These are phyloP conservation scores for Crithidia acanthocephali DNA, from an alignment of 208 protist genomes.

Conservation along the genomic window DNA sequence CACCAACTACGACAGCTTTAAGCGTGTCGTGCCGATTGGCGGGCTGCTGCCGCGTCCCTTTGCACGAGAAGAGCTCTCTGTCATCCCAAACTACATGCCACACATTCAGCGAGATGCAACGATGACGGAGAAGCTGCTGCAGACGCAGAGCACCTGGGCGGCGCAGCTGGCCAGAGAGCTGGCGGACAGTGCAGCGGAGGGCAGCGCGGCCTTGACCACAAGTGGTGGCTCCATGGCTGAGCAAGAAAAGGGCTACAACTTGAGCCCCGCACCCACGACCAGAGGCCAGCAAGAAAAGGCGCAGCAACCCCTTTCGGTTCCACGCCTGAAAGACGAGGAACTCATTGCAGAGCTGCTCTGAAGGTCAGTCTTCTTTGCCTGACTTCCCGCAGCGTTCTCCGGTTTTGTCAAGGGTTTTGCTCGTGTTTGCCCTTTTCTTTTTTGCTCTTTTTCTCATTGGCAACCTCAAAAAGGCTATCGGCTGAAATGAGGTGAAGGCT, in stretches of 20 bases:
- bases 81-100: constrained; percentile 61
- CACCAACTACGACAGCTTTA: constrained; percentile 78
- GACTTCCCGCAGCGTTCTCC: too few relatives aligned
- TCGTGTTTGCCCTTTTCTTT: constrained; percentile 21
- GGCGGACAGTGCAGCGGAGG: neutral
- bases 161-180: constrained; percentile 3
- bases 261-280: neutral
- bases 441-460: neutral
- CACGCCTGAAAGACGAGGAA: constrained; percentile 62
- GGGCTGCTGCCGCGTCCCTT: constrained; percentile 73
- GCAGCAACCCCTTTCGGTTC: constrained; percentile 8
- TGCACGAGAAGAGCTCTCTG: constrained; percentile 32
- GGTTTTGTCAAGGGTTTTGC: too few relatives aligned
- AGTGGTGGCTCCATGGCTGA: neutral
- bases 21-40: constrained; percentile 60
- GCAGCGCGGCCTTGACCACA: neutral
- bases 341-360: constrained; percentile 68
- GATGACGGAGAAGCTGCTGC: constrained; percentile 25
- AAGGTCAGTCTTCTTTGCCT: constrained; percentile 1
- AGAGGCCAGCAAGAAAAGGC: too few relatives aligned
- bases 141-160: neutral
- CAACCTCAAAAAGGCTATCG: too few relatives aligned
- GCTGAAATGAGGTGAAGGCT: too few relatives aligned
- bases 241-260: neutral
- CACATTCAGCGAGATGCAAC: constrained; percentile 52